Evolutionary conservation across 139 green algal genomes (phyloP), one percentile per base, ranked within the genome.

Genomic region (Chlamydomonas eustigma): DNA sequence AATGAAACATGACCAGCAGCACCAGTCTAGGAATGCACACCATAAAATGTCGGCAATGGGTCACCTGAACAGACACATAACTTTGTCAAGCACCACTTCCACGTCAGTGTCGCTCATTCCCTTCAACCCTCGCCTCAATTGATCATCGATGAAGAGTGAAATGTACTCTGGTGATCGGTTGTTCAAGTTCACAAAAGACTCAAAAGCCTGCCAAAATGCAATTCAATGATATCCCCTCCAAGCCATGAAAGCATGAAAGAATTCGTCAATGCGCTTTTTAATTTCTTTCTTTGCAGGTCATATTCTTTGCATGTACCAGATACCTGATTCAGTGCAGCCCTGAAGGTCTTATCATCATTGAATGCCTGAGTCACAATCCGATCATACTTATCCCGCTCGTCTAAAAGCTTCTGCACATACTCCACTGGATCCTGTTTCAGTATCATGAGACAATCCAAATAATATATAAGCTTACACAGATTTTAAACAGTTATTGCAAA

Each of bases 81-180:
- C 92, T 77, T 94, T 94, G 86, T 99, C 94, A 78, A 99, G 85
- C 44, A 92, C 83, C 1, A 73, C 80, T 81, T 99, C 96, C 44
- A 95, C 86, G 24, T 97, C 92, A 30, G 89, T 88, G 67, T 98
- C 94, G 5, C 52, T 92, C 74, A 88, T 88, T 36, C 87, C 91
- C 84, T 92, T 91, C 33, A 92, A 76, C 37, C 87, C 86, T 58
- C 87, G 87, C 33, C 91, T 86, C 76, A 98, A 90, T 79, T 93
- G 92, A 79, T 97, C 92, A 79, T 99, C 96, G 76, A 99, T 95
- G 90, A 94, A 99, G 4, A 98, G 86, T 2, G 89, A 96, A 68
- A 99, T 92, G 88, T 90, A 98, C 86, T 99, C 96, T 0, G 96
- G 91, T 4, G 88, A 91, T 39, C 95, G 86, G 35, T 79, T 71